Evolutionary conservation across 164 flowering plant genomes (phyloP).

Genomic region (Cinnamomum micranthum): DNA sequence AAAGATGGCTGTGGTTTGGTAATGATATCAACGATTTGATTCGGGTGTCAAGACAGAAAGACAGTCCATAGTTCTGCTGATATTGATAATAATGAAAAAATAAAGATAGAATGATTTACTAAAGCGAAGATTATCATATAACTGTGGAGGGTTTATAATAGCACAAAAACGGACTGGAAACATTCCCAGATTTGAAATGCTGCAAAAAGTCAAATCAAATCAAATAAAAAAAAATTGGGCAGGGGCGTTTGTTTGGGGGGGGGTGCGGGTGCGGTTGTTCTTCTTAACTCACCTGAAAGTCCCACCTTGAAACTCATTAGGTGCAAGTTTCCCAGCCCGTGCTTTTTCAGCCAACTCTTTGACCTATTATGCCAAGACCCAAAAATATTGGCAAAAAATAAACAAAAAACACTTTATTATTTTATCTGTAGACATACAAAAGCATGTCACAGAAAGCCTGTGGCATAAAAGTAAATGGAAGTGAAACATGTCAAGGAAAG

Average conservation of each 20-base stretch:
- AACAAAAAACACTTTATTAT: not conserved
- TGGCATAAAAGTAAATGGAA: not conserved
- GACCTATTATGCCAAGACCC: constrained; percentile 35
- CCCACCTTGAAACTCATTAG: constrained; percentile 94
- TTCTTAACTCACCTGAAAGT: constrained; percentile 67
- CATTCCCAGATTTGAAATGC: constrained; percentile 99
- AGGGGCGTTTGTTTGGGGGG: no score
- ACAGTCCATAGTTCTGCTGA: no score
- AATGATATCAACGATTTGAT: no score
- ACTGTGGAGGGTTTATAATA: constrained; percentile 98
- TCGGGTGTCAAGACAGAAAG: no score
- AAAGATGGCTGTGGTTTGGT: no score
- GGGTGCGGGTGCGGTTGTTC: not conserved
- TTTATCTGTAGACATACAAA: not conserved
- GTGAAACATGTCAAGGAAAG: not conserved
- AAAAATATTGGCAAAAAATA: not conserved
- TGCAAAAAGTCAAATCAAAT: constrained; percentile 36
- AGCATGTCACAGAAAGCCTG: not conserved
- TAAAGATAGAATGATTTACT: not conserved
- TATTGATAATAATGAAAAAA: not conserved
- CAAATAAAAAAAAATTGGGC: not conserved
- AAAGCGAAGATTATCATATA: constrained; percentile 11
- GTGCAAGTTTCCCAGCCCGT: constrained; percentile 77
- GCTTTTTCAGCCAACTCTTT: constrained; percentile 96
- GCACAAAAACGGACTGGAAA: constrained; percentile 95